Evolutionary conservation across 116 monocot species (phyloP), one percentile per base, ranked within the genome.

Genomic region (Cymodocea nodosa): DNA sequence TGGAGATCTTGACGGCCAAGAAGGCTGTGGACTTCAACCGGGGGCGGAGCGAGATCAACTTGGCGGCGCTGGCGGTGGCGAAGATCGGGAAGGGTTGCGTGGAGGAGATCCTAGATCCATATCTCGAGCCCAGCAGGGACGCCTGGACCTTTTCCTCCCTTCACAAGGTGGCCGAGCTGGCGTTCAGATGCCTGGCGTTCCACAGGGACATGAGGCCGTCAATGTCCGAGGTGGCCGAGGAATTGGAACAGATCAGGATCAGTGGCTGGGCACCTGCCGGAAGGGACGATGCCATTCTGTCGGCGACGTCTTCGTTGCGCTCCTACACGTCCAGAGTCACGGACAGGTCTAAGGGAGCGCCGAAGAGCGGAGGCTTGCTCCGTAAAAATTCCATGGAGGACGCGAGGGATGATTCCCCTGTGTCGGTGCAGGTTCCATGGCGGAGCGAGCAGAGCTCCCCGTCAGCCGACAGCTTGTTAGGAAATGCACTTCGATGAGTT

Each of bases 171-270:
- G 88, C 85, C 0, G 92, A 93, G 77, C 71, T 93, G 49, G 92
- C 87, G 4, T 93, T 93, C 74, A 61, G 92, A 24, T 93, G 92
- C 64, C 79, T 93, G 6, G 88, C 92, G 8, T 93, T 88, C 79
- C 83, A 87, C 70, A 76, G 82, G 56, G 92, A 93, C 73, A 81
- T 93, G 82, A 74, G 92, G 70, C 92, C 92, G 17, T 76, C 85
- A 9, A 93, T 93, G 92, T 71, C 59, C 56, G 92, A 93, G 52
- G 92, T 93, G 58, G 85, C 83, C 2, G 85, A 79, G 17, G 92
- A 93, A 73, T 51, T 93, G 68, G 92, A 93, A 64, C 88, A 85
- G 35, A 71, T 77, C 2, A 71, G 77, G 61, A 39, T 60, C 4
- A 23, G 44, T 30, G 70, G 62, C 16, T 76, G 76, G 70, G 70